Evolutionary conservation across 225 moss, liverwort and hornwort genomes (phyloP).

Genomic region (Thuidium tamariscinum): DNA sequence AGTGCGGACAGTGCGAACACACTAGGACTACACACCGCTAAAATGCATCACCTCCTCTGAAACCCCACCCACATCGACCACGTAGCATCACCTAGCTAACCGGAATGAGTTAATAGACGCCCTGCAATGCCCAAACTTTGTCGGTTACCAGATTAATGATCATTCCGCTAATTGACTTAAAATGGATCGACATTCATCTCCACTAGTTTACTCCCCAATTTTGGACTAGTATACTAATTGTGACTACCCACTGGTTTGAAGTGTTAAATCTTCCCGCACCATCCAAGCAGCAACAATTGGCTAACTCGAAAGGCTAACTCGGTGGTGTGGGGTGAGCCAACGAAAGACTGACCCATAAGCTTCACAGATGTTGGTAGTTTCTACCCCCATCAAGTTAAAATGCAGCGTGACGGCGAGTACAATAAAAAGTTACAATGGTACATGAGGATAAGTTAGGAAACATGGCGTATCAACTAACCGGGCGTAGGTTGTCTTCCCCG

Average conservation of each 20-base stretch:
- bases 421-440: not conserved
- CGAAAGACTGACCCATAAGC: not conserved
- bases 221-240: not conserved
- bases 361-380: not conserved
- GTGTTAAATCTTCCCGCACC: not conserved
- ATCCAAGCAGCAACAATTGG: not conserved
- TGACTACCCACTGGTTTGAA: not conserved
- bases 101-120: not conserved
- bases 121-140: not conserved
- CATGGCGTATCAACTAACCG: constrained; percentile 16
- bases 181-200: not conserved
- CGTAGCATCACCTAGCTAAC: not conserved
- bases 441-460: not conserved
- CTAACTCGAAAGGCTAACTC: not conserved
- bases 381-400: not conserved
- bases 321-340: not conserved
- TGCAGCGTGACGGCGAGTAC: not conserved
- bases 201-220: not conserved
- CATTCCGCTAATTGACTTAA: not conserved
- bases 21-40: not conserved
- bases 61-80: not conserved
- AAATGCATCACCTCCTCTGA: not conserved
- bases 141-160: not conserved
- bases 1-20: not conserved
- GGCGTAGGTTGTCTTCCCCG: constrained; percentile 37